Evolutionary conservation across 345 rosid genomes (phyloP).

Genomic region (Salix caprea): DNA sequence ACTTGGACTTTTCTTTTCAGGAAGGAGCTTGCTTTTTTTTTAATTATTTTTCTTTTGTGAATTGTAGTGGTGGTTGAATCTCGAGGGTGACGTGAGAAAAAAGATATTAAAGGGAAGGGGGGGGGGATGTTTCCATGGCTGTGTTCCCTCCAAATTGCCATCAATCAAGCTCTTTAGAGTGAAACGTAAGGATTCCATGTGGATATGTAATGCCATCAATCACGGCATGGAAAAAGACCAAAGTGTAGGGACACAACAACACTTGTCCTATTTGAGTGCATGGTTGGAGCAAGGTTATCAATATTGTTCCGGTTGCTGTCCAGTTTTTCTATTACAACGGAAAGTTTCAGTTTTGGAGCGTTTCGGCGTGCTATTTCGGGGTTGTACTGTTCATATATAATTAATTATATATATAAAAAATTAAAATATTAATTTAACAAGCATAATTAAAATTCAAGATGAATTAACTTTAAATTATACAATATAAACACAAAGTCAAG

Average conservation of each 20-base stretch:
- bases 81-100: conserved; percentile 20
- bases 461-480: no score
- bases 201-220: conserved; percentile 19
- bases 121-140: conserved; percentile 14
- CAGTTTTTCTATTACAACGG: no score
- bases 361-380: no score
- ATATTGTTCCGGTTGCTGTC: no score
- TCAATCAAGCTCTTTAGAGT: neutral
- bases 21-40: neutral
- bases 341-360: no score
- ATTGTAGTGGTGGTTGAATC: conserved; percentile 12
- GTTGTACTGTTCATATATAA: no score
- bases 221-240: conserved; percentile 21
- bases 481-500: no score
- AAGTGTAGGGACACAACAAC: neutral
- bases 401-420: no score
- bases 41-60: neutral
- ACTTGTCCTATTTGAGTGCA: no score
- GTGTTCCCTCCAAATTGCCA: conserved; percentile 4
- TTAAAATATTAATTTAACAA: no score
- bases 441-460: no score
- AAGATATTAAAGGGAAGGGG: neutral
- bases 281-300: no score
- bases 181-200: neutral
- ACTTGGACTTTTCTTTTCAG: conserved; percentile 4